Evolutionary conservation across 2,329 filamentous ascomycete genomes (phyloP), one percentile per base, ranked within the genome.

Genomic region (Didymella lethalis): DNA sequence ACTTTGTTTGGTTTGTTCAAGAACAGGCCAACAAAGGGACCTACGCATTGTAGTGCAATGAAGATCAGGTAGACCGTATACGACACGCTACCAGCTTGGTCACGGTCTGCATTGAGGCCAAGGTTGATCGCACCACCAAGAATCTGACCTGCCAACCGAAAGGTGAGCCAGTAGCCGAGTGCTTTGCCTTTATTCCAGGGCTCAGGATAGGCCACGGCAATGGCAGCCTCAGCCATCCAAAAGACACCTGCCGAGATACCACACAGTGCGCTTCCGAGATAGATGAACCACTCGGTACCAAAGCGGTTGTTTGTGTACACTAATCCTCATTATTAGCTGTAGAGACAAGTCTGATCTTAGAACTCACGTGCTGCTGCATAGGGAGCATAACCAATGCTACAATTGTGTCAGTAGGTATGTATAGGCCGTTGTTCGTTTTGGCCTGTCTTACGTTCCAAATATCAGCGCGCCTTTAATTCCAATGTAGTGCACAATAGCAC

Each of bases 191-290:
- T 74, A 28, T 75, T 75, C 71, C 72, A 86, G 0, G 88, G 88
- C 66, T 92, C 89, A 0, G 89, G 89, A 63, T 92, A 92, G 0
- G 86, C 83, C 20, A 92, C 84, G 0, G 89, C 89, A 56, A 92
- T 90, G 0, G 90, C 89, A 0, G 88, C 88, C 75, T 92, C 90
- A 0, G 89, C 86, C 81, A 88, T 88, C 90, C 90, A 92, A 75
- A 92, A 92, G 0, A 92, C 80, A 0, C 90, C 90, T 0, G 90
- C 89, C 0, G 86, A 88, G 31, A 91, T 81, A 18, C 89, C 89
- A 62, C 89, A 92, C 0, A 89, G 78, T 0, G 88, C 88, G 0
- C 88, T 88, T 0, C 89, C 90, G 8, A 92, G 75, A 0, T 91
- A 80, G 0, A 88, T 83, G 10, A 91, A 82, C 90, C 90, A 92